Evolutionary conservation across 2,329 filamentous ascomycete species (phyloP), one percentile per base, ranked within the genome.

Genomic region (Pseudogymnoascus sp.): DNA sequence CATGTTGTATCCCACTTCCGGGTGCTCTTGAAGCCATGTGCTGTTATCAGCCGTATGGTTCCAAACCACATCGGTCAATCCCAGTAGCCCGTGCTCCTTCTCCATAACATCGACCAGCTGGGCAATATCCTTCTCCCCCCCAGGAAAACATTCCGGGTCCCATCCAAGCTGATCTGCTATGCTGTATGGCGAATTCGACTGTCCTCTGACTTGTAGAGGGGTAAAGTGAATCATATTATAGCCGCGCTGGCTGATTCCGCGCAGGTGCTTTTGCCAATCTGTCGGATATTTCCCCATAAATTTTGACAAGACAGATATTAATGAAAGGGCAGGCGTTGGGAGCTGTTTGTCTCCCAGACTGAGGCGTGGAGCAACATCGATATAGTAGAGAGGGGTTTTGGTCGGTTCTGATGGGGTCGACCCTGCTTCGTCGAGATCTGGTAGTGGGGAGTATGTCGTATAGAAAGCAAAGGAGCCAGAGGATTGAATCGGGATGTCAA

Each of bases 191-290:
- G 95, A 99, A 73, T 99, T 96, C 61, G 95, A 99, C 50, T 81
- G 83, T 64, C 95, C 95, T 65, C 95, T 87, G 64, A 89, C 82
- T 81, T 96, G 95, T 68, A 99, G 80, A 9, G 95, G 95, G 1
- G 95, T 97, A 75, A 99, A 99, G 76, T 99, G 95, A 65, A 99
- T 87, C 92, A 97, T 97, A 78, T 99, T 99, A 82, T 99, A 99
- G 53, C 93, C 93, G 65, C 95, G 84, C 71, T 90, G 86, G 73
- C 90, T 90, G 74, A 99, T 96, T 29, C 95, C 93, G 63, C 84
- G 83, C 64, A 99, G 79, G 74, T 97, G 93, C 61, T 86, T 88
- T 73, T 97, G 86, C 93, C 93, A 99, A 71, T 96, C 90, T 15
- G 81, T 81, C 0, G 93, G 91, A 72, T 95, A 96, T 72, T 88